Evolutionary conservation across 768 basidiomycete species (phyloP), one percentile per base, ranked within the genome.

Genomic region (Tylopilus plumbeoviolaceoides): DNA sequence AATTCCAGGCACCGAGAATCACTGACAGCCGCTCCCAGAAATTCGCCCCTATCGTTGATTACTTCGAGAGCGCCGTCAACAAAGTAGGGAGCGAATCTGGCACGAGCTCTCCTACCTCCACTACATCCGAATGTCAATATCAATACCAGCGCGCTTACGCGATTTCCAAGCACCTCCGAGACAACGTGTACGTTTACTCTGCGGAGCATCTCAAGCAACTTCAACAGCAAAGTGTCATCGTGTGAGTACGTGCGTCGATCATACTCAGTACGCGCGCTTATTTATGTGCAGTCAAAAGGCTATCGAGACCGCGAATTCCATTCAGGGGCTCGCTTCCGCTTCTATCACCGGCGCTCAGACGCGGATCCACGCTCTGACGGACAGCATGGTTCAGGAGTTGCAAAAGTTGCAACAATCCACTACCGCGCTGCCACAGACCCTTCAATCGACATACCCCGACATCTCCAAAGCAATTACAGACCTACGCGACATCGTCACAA

Each of bases 81-180:
- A 73, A 69, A 8, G 66, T 71, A 7, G 65, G 69, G 43, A 71
- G 73, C 43, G 78, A 81, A 44, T 75, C 78, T 31, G 74, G 73
- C 17, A 65, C 75, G 7, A 72, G 79, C 28, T 72, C 73, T 6
- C 71, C 78, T 11, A 73, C 76, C 2, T 73, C 81, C 23, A 67
- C 69, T 15, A 64, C 78, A n/a, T 73, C 77, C 11, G 79, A 83
- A 58, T 72, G 78, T 42, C 79, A 87, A 66, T 88, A 82, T 59
- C 90, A 91, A 70, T 88, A 89, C 62, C 87, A 89, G 65, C 87
- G 89, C 44, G 87, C 80, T 43, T 74, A 80, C 55, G 74, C 75
- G 35, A 78, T 92, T 47, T 85, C 87, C 30, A 78, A 76, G 60
- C 79, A 80, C 39, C 73, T 89, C 55, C 77, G 75, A 54, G 82